Evolutionary conservation across 192 early-diverging fungal genomes (phyloP).

Genomic region (Backusella macrospora): DNA sequence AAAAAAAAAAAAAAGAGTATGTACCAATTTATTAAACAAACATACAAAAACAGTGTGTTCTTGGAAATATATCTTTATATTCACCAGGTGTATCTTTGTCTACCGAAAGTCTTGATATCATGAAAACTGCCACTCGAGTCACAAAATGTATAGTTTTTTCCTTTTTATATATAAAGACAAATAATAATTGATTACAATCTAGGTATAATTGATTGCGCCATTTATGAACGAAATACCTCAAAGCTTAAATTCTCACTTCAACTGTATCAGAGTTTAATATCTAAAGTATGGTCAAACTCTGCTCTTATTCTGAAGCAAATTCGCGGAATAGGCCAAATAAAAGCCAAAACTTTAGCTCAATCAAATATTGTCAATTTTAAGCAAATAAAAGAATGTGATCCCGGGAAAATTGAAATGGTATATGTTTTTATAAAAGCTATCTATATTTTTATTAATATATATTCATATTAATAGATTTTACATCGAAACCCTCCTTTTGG

Average conservation of each 20-base stretch:
- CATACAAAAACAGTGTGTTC: conserved; percentile 26
- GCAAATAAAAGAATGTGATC: conserved; percentile 46
- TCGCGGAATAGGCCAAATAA: conserved; percentile 55
- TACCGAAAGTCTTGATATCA: conserved; percentile 27
- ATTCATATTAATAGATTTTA: conserved; percentile 45
- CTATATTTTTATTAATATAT: not conserved
- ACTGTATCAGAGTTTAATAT: conserved; percentile 45
- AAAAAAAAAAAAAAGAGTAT: conserved; percentile 12
- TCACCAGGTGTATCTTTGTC: conserved; percentile 23
- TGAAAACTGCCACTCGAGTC: conserved; percentile 34
- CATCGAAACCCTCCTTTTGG: conserved; percentile 68
- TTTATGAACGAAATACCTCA: conserved; percentile 18
- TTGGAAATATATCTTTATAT: conserved; percentile 36
- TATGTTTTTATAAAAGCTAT: not conserved
- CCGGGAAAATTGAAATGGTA: conserved; percentile 57
- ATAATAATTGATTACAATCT: not conserved
- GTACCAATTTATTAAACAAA: not conserved
- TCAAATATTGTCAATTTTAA: conserved; percentile 54
- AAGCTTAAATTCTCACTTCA: conserved; percentile 27
- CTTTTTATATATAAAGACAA: not conserved
- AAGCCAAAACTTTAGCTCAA: conserved; percentile 47
- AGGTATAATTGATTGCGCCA: conserved; percentile 41
- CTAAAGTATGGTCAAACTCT: conserved; percentile 57
- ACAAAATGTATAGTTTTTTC: conserved; percentile 25
- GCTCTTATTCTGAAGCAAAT: conserved; percentile 56